Percentiles rank a stretch among this genome's conserved stretches.
Evolutionary conservation across 225 moss, liverwort and hornwort species (phyloP).

Genomic region (Neckera pumila): DNA sequence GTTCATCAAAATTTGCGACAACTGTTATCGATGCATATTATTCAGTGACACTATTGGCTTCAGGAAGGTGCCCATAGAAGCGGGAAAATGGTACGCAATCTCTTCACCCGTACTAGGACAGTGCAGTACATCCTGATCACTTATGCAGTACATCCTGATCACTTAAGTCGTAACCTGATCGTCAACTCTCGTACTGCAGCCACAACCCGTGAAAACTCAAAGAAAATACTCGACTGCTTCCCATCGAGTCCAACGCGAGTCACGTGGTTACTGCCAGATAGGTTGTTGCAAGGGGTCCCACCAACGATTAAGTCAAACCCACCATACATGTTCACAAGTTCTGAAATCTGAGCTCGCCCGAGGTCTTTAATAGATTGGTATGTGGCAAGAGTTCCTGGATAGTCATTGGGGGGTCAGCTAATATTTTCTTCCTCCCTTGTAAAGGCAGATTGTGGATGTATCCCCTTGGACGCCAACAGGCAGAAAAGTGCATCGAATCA

Average conservation of each 20-base stretch:
- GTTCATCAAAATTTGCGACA: not conserved
- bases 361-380: conserved; percentile 36
- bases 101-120: not conserved
- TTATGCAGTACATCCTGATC: not conserved
- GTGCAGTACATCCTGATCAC: not conserved
- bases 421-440: conserved; percentile 43
- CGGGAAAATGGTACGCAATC: not conserved
- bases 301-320: conserved; percentile 79
- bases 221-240: conserved; percentile 42
- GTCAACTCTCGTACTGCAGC: conserved; percentile 30
- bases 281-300: conserved; percentile 79
- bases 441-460: conserved; percentile 77
- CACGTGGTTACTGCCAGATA: conserved; percentile 54
- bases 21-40: not conserved
- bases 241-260: conserved; percentile 48
- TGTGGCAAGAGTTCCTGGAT: conserved; percentile 53
- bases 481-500: conserved; percentile 54
- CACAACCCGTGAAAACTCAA: conserved; percentile 64
- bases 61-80: not conserved
- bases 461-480: conserved; percentile 64
- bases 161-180: not conserved
- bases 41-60: not conserved
- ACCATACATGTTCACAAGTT: conserved; percentile 18
- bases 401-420: conserved; percentile 52
- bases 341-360: conserved; percentile 16